Conservation (phyloP, 306 rosid species). For the Purshia tridentata region DNA sequence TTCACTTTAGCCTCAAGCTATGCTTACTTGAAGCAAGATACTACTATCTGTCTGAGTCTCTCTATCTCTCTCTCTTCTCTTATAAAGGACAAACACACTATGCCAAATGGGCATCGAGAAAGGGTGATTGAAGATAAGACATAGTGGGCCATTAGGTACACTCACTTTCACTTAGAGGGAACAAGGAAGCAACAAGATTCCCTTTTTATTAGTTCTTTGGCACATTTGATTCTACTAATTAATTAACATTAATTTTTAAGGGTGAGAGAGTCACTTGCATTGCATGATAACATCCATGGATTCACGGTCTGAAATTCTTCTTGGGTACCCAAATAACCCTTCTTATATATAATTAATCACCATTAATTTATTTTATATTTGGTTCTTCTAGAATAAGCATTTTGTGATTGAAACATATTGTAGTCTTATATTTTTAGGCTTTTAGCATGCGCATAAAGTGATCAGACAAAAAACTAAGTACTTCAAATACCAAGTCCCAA, state of each 20-base stretch:
- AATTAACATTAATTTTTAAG: constrained; percentile 25
- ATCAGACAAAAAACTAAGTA: constrained; percentile 40
- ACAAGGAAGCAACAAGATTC: constrained; percentile 45
- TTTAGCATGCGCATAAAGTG: constrained; percentile 74
- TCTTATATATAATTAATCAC: background rate
- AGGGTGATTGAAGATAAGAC: constrained; percentile 36
- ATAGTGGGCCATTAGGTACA: constrained; percentile 44
- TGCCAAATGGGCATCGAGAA: constrained; percentile 37
- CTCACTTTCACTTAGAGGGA: constrained; percentile 49
- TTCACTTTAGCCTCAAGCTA: constrained; percentile 26
- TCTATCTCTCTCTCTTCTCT: background rate
- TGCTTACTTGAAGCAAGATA: constrained; percentile 18
- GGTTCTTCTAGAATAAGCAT: constrained; percentile 41
- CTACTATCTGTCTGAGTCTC: background rate
- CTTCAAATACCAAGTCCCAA: constrained; percentile 13
- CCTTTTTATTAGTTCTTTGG: constrained; percentile 26
- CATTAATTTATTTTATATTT: background rate
- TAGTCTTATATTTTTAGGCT: constrained; percentile 17
- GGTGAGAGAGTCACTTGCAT: constrained; percentile 30
- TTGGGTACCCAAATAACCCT: background rate
- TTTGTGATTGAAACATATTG: constrained; percentile 22
- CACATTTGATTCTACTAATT: constrained; percentile 43
- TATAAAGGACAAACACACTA: constrained; percentile 34
- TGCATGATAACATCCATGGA: constrained; percentile 28
- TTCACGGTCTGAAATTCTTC: background rate